phyloP scores from a whole-genome alignment of 2,329 filamentous ascomycete genomes.

The Thyridium curvatum region DNA sequence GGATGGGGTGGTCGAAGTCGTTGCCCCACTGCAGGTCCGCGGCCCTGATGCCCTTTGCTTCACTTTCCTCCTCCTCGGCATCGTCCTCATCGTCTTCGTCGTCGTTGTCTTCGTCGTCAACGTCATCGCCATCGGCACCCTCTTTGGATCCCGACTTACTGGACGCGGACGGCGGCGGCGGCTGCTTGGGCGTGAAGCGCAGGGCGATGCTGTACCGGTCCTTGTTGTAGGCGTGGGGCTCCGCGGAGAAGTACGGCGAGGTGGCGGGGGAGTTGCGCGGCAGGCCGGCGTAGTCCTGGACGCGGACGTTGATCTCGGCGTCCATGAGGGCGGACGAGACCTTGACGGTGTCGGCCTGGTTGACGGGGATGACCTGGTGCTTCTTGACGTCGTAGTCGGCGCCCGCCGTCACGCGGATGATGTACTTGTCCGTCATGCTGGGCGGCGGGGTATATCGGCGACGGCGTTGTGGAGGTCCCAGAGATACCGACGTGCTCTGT shows the following conservation, averaged over 20 bases:
- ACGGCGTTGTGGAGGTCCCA: too few relatives aligned
- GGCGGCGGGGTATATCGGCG: too few relatives aligned
- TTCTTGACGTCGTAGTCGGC: conserved; percentile 64
- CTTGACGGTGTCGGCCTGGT: conserved; percentile 53
- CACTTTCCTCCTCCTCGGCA: conserved; percentile 8
- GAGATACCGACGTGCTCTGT: too few relatives aligned
- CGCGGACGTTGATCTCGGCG: conserved; percentile 65
- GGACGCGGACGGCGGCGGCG: conserved; percentile 15
- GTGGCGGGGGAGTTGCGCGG: conserved; percentile 62
- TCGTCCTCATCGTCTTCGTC: conserved; percentile 9
- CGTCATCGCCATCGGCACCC: conserved; percentile 6
- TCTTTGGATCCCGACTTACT: conserved; percentile 8
- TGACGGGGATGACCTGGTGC: conserved; percentile 73
- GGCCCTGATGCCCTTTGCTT: conserved; percentile 50
- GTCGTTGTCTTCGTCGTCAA: conserved; percentile 14
- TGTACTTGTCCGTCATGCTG: conserved; percentile 69
- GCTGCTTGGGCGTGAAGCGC: conserved; percentile 64
- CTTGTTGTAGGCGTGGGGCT: conserved; percentile 55
- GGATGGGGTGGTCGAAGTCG: conserved; percentile 88
- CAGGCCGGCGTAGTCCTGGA: conserved; percentile 64
- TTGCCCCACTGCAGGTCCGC: conserved; percentile 85
- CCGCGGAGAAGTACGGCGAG: conserved; percentile 69
- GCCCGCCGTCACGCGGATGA: conserved; percentile 77
- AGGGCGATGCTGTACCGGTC: conserved; percentile 86
- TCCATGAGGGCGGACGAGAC: conserved; percentile 61